Evolutionary conservation across 768 basidiomycete species (phyloP).

Genomic region (Boletus patriciae): DNA sequence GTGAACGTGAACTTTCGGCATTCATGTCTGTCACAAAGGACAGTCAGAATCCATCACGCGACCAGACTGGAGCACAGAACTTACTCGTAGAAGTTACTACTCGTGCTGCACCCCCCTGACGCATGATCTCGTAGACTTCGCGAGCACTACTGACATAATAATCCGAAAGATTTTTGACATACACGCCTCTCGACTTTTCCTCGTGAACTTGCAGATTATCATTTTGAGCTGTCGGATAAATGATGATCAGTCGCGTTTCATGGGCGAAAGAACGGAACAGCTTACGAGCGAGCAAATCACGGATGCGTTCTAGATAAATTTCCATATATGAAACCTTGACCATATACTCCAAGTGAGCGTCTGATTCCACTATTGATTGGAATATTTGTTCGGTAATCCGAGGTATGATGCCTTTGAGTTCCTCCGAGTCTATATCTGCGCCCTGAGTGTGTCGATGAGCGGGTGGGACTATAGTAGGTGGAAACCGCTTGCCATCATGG

Average conservation of each 20-base stretch:
- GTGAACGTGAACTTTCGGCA: conserved; percentile 97
- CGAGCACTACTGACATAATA: conserved; percentile 95
- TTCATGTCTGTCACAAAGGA: conserved; percentile 80
- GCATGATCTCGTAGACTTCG: conserved; percentile 99
- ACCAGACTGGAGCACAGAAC: conserved; percentile 30
- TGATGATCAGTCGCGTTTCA: conserved; percentile 4
- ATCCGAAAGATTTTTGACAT: conserved; percentile 96
- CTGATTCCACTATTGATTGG: conserved; percentile 94
- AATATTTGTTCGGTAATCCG: conserved; percentile 99
- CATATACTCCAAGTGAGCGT: conserved; percentile 93
- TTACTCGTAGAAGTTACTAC: conserved; percentile 93
- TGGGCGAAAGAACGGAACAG: background rate
- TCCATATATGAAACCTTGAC: conserved; percentile 99
- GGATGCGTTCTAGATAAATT: conserved; percentile 95
- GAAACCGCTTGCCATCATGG: conserved; percentile 83
- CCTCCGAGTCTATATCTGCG: conserved; percentile 93
- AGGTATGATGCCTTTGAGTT: conserved; percentile 94
- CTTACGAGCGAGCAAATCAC: conserved; percentile 94
- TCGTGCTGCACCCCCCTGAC: conserved; percentile 87
- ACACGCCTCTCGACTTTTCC: conserved; percentile 95
- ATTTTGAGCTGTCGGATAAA: conserved; percentile 69
- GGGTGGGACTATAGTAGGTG: conserved; percentile 2
- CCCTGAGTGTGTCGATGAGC: conserved; percentile 54
- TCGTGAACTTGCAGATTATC: conserved; percentile 99
- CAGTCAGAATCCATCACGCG: background rate